phyloP scores from a whole-genome alignment of 768 basidiomycete species.

The Termitomyces eurrhizus region DNA sequence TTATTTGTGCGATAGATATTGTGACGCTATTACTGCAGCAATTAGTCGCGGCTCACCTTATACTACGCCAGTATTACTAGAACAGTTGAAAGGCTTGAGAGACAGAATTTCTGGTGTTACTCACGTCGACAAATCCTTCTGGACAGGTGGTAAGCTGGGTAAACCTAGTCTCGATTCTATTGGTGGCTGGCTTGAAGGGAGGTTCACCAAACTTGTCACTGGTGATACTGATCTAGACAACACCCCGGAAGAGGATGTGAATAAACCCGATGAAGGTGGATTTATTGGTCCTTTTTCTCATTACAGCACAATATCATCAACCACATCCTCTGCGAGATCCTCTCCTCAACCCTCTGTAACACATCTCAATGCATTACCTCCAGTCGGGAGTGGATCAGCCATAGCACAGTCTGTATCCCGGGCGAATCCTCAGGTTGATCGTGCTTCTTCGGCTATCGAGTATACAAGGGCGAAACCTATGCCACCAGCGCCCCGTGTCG shows the following conservation, averaged over 20 bases:
- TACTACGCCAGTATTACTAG: slow-evolving; percentile 60
- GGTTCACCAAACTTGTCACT: slow-evolving; percentile 91
- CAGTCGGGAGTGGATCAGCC: slow-evolving; percentile 65
- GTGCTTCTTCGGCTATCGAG: slow-evolving; percentile 78
- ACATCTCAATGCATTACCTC: slow-evolving; percentile 39
- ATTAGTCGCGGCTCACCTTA: slow-evolving; percentile 62
- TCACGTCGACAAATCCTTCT: slow-evolving; percentile 76
- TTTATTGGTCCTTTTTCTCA: slow-evolving; percentile 85
- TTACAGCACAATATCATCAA: slow-evolving; percentile 88
- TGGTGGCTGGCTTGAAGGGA: slow-evolving; percentile 88
- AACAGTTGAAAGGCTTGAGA: slow-evolving; percentile 72
- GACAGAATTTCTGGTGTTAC: slow-evolving; percentile 76
- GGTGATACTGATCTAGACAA: slow-evolving; percentile 71
- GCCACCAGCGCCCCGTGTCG: slow-evolving; percentile 46
- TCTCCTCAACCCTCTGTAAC: slow-evolving; percentile 64
- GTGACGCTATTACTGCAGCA: slow-evolving; percentile 78
- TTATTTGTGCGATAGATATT: slow-evolving; percentile 58
- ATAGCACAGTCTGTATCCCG: slow-evolving; percentile 53
- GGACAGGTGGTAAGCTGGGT: slow-evolving; percentile 82
- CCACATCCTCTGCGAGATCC: slow-evolving; percentile 67
- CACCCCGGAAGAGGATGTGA: slow-evolving; percentile 30
- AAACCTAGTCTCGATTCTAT: slow-evolving; percentile 92
- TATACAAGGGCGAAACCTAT: slow-evolving; percentile 54
- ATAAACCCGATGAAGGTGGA: slow-evolving; percentile 34
- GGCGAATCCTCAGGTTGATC: slow-evolving; percentile 54